Conservation (phyloP, 1,284 basidiomycete genomes). For the Entoloma clypeatum region DNA sequence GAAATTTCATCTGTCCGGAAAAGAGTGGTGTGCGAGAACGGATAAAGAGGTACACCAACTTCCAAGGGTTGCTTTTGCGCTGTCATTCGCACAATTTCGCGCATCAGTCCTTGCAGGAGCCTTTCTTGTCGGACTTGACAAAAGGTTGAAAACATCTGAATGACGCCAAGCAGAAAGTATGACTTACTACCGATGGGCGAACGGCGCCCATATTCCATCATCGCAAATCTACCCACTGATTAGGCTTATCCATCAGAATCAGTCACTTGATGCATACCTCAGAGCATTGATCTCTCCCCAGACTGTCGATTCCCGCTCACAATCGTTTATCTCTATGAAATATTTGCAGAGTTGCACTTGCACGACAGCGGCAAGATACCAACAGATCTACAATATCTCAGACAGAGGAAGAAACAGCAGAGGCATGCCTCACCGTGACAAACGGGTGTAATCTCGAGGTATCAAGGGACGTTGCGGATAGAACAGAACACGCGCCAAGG, state of each 20-base stretch:
- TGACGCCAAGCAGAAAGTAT: slow-evolving; percentile 7
- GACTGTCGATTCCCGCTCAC: slow-evolving; percentile 62
- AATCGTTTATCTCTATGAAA: slow-evolving; percentile 72
- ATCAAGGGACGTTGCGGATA: slow-evolving; percentile 73
- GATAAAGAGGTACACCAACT: slow-evolving; percentile 73
- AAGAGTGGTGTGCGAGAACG: slow-evolving; percentile 65
- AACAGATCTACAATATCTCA: slow-evolving; percentile 62
- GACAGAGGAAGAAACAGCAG: slow-evolving; percentile 1
- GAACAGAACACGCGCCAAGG: slow-evolving; percentile 65
- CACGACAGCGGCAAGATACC: slow-evolving; percentile 82
- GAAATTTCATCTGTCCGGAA: slow-evolving; percentile 47
- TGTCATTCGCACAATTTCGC: slow-evolving; percentile 78
- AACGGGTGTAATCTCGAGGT: slow-evolving; percentile 77
- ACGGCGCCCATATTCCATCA: slow-evolving; percentile 71
- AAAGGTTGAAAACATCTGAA: slow-evolving; percentile 16
- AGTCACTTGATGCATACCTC: slow-evolving; percentile 43
- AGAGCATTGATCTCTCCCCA: slow-evolving; percentile 84
- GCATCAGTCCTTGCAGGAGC: slow-evolving; percentile 77
- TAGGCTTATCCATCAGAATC: slow-evolving; percentile 11
- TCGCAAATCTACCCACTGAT: slow-evolving; percentile 54
- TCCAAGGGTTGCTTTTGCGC: slow-evolving; percentile 72
- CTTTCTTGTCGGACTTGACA: slow-evolving; percentile 69
- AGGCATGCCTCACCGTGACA: slow-evolving; percentile 53
- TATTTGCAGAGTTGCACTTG: slow-evolving; percentile 81
- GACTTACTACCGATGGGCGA: slow-evolving; percentile 79